Base-by-base conservation (phyloP, 2,329 filamentous ascomycete genomes). In the Stagonosporopsis chrysanthemi region DNA sequence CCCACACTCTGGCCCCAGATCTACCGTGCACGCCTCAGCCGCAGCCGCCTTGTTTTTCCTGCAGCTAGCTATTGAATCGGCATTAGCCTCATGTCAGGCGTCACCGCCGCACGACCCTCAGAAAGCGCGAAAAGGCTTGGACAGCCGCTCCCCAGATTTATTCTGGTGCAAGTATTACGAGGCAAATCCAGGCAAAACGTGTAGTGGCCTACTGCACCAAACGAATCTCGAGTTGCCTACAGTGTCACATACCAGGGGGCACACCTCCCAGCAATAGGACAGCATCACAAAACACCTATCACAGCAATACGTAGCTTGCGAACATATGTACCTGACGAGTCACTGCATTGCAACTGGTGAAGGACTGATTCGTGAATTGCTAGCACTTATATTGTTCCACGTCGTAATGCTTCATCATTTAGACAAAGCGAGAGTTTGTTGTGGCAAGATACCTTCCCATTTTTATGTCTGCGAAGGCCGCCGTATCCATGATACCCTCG, bases 1-100 rank as follows among this genome's bases (percentile, higher is more conserved):
- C 33, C 48, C 54, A 48, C 48, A 57, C 24, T 33, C 19, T 36
- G 12, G 43, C 48, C 43, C 54, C 54, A 28, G 43, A 57, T 49
- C 22, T 49, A 38, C 19, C 19, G 19, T 19, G 19, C 19, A 19
- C 44, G 48, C 43, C 39, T 28, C 33, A 44, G 38, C 43, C 43
- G 43, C 26, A 39, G 36, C 14, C 19, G 33, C 22, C 35, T 24
- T 45, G 12, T 23, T 31, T 31, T 26, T 33, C 15, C 39, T 43
- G 31, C 52, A 31, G 40, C 33, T 54, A 29, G n/a, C 19, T 22
- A 31, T 22, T 45, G 19, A 6, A 15, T 8, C 24, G 26, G n/a
- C 40, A 26, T 22, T 39, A 22, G 45, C 33, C 40, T 50, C 33
- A 35, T 6, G 15, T 12, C n/a, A 38, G 24, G 33, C 40, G 19